Evolutionary conservation across 257 asterid genomes (phyloP).

Genomic region (Petrea volubilis): DNA sequence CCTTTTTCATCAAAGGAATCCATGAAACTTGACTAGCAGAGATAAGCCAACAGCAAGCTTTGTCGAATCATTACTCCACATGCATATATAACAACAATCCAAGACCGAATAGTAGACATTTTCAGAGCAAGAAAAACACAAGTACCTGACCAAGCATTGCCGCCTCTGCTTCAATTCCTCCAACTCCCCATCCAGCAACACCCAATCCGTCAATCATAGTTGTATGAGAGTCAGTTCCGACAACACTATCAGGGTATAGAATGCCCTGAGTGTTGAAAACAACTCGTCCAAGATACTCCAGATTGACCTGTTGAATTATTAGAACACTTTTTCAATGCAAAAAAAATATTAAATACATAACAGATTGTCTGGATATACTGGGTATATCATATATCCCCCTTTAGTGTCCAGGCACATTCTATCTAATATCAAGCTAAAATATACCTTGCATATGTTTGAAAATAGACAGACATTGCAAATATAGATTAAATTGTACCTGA

Average conservation of each 20-base stretch:
- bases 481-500: conserved; percentile 52
- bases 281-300: conserved; percentile 93
- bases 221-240: conserved; percentile 94
- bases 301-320: conserved; percentile 63
- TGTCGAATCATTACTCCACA: neutral
- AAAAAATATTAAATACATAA: neutral
- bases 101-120: neutral
- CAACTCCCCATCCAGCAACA: conserved; percentile 99
- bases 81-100: neutral
- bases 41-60: neutral
- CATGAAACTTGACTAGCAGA: neutral
- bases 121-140: neutral
- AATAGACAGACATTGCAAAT: neutral
- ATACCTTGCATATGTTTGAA: neutral
- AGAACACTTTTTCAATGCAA: neutral
- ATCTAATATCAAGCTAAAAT: conserved; percentile 20
- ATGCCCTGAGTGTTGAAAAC: conserved; percentile 82
- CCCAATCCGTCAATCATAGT: conserved; percentile 96
- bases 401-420: neutral
- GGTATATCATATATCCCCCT: no score
- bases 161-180: conserved; percentile 98
- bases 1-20: neutral
- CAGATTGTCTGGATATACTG: neutral
- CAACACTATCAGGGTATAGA: conserved; percentile 89
- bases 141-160: conserved; percentile 92